Percentiles rank a stretch among this genome's conserved stretches.
Conservation (phyloP, 2,329 filamentous ascomycete species). For the Claviceps quebecensis region DNA sequence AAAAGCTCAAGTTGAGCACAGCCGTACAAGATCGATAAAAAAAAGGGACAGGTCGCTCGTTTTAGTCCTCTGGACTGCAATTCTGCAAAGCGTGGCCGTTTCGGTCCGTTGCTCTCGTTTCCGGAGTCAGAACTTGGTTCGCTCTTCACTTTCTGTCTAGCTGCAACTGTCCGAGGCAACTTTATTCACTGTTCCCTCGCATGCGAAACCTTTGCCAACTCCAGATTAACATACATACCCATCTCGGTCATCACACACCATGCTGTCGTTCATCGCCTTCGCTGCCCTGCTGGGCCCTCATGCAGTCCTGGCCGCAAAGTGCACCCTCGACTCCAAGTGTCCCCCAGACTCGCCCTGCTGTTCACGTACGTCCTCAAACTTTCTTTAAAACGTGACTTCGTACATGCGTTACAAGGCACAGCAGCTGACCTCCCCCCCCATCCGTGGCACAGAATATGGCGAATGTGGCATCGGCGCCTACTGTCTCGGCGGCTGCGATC, state of each 20-base stretch:
- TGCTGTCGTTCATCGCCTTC: constrained; percentile 19
- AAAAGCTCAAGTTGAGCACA: too few relatives aligned
- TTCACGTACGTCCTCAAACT: constrained; percentile 47
- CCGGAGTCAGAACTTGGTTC: too few relatives aligned
- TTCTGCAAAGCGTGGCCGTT: too few relatives aligned
- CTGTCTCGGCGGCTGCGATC: constrained; percentile 92
- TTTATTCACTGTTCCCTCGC: too few relatives aligned
- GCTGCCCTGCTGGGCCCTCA: constrained; percentile 19
- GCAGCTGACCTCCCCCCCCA: constrained; percentile 7
- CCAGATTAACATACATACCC: background rate
- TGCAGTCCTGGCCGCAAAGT: constrained; percentile 22
- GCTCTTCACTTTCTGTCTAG: too few relatives aligned
- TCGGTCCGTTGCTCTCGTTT: too few relatives aligned
- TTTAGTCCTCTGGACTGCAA: too few relatives aligned
- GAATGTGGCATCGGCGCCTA: constrained; percentile 87
- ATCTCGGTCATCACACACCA: constrained; percentile 7
- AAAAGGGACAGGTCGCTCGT: too few relatives aligned
- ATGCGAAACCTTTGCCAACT: background rate
- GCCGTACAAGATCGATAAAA: too few relatives aligned
- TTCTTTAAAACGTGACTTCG: background rate
- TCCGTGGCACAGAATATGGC: constrained; percentile 56
- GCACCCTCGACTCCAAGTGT: constrained; percentile 44
- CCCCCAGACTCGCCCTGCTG: constrained; percentile 63
- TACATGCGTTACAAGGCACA: background rate
- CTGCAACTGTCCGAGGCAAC: too few relatives aligned